A percentile compares a stretch with the other conserved stretches of the same genome.
phyloP scores from a whole-genome alignment of 31 red algal genomes.

The Porphyra umbilicalis region DNA sequence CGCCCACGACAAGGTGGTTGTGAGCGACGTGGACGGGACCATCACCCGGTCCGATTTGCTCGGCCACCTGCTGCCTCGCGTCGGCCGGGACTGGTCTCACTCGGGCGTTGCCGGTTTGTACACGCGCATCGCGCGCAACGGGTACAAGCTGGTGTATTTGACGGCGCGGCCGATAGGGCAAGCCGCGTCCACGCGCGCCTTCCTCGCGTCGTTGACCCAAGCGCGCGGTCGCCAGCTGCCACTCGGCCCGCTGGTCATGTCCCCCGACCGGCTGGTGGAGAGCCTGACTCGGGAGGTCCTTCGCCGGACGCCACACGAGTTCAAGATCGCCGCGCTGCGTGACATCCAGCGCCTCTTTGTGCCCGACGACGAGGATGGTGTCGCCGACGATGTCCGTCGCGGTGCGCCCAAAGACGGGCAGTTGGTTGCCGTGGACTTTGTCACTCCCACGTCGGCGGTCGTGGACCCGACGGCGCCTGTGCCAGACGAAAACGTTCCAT shows the following conservation, averaged over 20 bases:
- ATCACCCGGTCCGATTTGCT: slow-evolving; percentile 96
- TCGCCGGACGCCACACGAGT: slow-evolving; percentile 84
- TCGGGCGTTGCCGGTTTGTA: slow-evolving; percentile 87
- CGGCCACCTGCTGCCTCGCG: slow-evolving; percentile 89
- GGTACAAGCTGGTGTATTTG: slow-evolving; percentile 96
- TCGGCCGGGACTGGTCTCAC: slow-evolving; percentile 98
- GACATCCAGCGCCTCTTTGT: slow-evolving; percentile 82
- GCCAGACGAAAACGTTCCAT: no score
- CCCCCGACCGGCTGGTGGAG: slow-evolving; percentile 87
- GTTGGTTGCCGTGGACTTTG: not conserved
- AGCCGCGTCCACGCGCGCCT: slow-evolving; percentile 80
- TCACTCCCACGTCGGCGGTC: not conserved
- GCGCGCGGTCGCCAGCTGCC: slow-evolving; percentile 62
- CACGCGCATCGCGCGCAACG: slow-evolving; percentile 78
- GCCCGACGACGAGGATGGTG: slow-evolving; percentile 38
- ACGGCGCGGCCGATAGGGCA: slow-evolving; percentile 94
- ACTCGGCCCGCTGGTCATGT: slow-evolving; percentile 90
- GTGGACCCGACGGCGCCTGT: not conserved
- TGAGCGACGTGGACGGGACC: slow-evolving; percentile 97
- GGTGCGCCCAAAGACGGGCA: not conserved
- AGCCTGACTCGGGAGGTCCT: slow-evolving; percentile 94
- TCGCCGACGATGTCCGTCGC: not conserved
- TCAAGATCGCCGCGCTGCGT: slow-evolving; percentile 91
- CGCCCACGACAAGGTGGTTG: slow-evolving; percentile 67
- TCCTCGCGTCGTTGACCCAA: slow-evolving; percentile 78